phyloP scores from a whole-genome alignment of 1,139 yeast genomes.

The Candida sp. region DNA sequence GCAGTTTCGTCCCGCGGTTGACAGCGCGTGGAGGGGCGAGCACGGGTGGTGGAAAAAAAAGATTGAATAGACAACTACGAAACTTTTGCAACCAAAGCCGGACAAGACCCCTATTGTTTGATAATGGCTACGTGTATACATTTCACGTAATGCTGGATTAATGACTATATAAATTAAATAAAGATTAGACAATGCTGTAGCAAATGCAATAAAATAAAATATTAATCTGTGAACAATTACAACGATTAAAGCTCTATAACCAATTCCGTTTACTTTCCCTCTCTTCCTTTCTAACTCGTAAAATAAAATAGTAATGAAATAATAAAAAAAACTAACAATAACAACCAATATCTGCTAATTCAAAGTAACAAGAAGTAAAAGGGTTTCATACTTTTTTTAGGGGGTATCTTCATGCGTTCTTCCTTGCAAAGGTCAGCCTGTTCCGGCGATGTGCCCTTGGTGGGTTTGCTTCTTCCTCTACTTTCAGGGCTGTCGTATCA shows the following conservation, averaged over 20 bases:
- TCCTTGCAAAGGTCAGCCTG: slow-evolving; percentile 20
- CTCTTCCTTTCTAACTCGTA: neutral
- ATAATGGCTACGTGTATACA: neutral
- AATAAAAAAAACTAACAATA: neutral
- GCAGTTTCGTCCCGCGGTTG: neutral
- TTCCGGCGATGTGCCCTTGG: slow-evolving; percentile 16
- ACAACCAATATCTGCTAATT: neutral
- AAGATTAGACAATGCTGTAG: neutral
- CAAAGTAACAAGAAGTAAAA: neutral
- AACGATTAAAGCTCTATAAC: neutral
- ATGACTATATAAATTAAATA: neutral
- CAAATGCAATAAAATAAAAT: neutral
- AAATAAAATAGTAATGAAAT: neutral
- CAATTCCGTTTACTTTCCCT: neutral
- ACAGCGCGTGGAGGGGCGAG: neutral
- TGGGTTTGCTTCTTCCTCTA: slow-evolving; percentile 15
- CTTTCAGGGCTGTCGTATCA: slow-evolving; percentile 8
- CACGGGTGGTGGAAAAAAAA: neutral
- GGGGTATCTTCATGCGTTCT: slow-evolving; percentile 17
- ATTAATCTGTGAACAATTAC: neutral
- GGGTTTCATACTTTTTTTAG: neutral
- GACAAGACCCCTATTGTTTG: neutral
- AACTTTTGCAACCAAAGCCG: neutral
- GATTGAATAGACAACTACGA: neutral
- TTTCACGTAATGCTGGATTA: neutral